These are phyloP conservation scores for Neonectria coccinea DNA, from an alignment of 2,329 filamentous ascomycete species.

Conservation along the genomic window DNA sequence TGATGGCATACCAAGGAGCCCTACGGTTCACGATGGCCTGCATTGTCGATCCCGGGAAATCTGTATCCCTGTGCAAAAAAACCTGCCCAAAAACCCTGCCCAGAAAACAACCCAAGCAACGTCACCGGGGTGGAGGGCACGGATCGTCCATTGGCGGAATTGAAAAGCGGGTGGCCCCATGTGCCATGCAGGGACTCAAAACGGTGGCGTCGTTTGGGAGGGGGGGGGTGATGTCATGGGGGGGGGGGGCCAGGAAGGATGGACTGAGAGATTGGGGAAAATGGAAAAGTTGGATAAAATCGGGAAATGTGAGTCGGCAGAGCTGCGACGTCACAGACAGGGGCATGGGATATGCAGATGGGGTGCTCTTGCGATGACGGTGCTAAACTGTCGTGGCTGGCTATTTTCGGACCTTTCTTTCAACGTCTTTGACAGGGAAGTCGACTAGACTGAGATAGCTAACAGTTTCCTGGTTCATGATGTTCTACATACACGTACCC, in stretches of 20 bases:
- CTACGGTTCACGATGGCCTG: slow-evolving; percentile 5
- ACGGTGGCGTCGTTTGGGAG: slow-evolving; percentile 12
- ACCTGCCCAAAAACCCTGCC: not conserved
- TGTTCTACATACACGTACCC: too few relatives aligned
- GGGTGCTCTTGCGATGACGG: not conserved
- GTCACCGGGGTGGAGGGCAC: slow-evolving; percentile 33
- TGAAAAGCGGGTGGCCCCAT: slow-evolving; percentile 3
- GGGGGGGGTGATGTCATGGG: slow-evolving; percentile 42
- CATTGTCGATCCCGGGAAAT: slow-evolving; percentile 8
- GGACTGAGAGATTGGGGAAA: not conserved
- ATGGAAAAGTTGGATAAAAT: slow-evolving; percentile 11
- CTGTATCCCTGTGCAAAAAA: not conserved
- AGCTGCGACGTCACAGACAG: not conserved
- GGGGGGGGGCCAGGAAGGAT: not conserved
- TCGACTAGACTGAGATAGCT: too few relatives aligned
- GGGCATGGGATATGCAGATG: too few relatives aligned
- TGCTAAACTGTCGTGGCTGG: not conserved
- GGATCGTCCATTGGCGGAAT: slow-evolving; percentile 35
- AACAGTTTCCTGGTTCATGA: too few relatives aligned
- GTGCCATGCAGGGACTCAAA: slow-evolving; percentile 37
- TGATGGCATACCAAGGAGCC: slow-evolving; percentile 19
- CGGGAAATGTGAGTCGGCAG: slow-evolving; percentile 13
- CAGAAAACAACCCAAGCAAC: slow-evolving; percentile 22
- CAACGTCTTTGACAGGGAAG: too few relatives aligned
- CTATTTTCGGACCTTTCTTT: too few relatives aligned